Percentiles rank a stretch among this genome's conserved stretches.
Evolutionary conservation across 495 filamentous ascomycete genomes (phyloP).

Genomic region (Xylaria grammica): DNA sequence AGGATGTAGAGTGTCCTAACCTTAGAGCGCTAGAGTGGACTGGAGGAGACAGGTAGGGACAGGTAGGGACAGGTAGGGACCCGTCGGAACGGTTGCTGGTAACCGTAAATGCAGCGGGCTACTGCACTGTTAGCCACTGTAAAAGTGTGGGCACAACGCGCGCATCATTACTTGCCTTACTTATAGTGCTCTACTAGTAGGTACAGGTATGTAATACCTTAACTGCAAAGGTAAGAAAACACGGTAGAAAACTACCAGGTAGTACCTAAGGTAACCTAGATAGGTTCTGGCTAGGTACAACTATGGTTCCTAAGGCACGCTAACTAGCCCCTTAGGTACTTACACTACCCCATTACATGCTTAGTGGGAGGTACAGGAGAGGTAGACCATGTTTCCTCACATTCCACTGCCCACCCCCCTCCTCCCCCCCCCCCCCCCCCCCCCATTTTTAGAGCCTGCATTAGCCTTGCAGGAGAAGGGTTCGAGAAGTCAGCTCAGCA

Average conservation of each 20-base stretch:
- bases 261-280: constrained; percentile 2
- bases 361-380: too few relatives aligned
- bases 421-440: constrained; percentile 33
- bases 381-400: not conserved
- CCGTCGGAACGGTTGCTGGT: constrained; percentile 16
- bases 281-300: not conserved
- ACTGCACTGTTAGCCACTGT: not conserved
- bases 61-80: constrained; percentile 11
- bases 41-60: too few relatives aligned
- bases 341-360: too few relatives aligned
- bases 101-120: not conserved
- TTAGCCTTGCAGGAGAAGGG: constrained; percentile 43
- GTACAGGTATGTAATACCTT: too few relatives aligned
- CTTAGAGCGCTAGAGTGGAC: too few relatives aligned
- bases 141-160: not conserved
- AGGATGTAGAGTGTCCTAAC: too few relatives aligned
- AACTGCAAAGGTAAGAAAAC: too few relatives aligned
- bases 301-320: too few relatives aligned
- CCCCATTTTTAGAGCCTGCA: constrained; percentile 44
- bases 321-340: too few relatives aligned
- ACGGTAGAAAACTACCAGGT: too few relatives aligned
- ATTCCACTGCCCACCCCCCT: constrained; percentile 41
- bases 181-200: too few relatives aligned
- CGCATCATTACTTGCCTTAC: constrained; percentile 14
- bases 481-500: constrained; percentile 23